Conservation (phyloP, 257 asterid species). For the Solanum sejunctum region DNA sequence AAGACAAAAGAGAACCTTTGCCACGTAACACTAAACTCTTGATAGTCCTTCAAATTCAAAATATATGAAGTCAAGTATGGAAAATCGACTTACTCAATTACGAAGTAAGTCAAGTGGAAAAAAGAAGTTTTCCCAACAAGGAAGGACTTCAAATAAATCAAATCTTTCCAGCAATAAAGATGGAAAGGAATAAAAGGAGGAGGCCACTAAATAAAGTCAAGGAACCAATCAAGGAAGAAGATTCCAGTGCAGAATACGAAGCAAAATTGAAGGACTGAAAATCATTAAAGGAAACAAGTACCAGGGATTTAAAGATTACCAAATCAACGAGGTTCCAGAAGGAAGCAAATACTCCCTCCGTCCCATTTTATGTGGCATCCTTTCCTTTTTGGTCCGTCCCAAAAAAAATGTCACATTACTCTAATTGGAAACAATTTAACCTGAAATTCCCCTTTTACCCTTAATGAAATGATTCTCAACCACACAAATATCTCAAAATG, state of each 20-base stretch:
- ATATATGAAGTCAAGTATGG: neutral
- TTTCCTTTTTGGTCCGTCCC: no score
- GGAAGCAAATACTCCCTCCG: neutral
- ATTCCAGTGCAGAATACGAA: neutral
- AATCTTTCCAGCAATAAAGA: neutral
- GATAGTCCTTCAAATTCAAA: neutral
- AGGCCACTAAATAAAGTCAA: neutral
- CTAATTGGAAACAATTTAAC: no score
- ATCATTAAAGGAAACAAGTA: neutral
- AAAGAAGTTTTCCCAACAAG: neutral
- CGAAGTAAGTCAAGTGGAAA: neutral
- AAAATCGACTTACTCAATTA: neutral
- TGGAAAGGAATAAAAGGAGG: neutral
- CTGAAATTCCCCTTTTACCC: no score
- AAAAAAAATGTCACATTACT: no score
- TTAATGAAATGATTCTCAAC: no score
- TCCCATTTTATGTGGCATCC: no score
- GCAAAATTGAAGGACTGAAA: neutral
- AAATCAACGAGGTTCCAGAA: neutral
- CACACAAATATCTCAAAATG: no score
- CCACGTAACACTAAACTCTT: neutral
- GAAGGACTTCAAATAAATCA: neutral
- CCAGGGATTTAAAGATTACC: neutral
- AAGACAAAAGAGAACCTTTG: neutral
- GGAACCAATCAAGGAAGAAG: neutral